Conservation (phyloP, 2,329 filamentous ascomycete genomes). For the Lomentospora prolificans region DNA sequence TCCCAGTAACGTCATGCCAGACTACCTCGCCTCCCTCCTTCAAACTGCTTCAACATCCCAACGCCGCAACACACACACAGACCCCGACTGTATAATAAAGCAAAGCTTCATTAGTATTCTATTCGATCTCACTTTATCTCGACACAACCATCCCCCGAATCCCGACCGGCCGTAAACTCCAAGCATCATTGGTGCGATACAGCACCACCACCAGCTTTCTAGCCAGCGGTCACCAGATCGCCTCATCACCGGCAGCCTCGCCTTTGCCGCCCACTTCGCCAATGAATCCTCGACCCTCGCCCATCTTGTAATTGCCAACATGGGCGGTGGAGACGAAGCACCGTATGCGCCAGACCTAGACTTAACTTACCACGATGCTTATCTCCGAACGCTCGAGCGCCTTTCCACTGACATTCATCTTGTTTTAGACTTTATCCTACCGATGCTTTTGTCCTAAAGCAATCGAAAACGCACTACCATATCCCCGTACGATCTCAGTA, state of each 20-base stretch:
- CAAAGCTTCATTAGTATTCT: no score
- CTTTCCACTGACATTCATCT: not conserved
- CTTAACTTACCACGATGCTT: not conserved
- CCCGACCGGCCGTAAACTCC: no score
- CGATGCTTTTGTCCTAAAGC: slow-evolving; percentile 51
- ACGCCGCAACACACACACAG: not conserved
- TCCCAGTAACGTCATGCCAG: not conserved
- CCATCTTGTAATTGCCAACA: slow-evolving; percentile 1
- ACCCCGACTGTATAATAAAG: not conserved
- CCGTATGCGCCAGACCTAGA: slow-evolving; percentile 1
- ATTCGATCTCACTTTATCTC: no score
- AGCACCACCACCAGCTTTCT: not conserved
- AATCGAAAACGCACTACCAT: slow-evolving; percentile 56
- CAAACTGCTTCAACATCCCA: not conserved
- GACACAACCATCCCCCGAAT: no score
- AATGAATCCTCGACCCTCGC: slow-evolving; percentile 4
- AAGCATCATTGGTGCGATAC: not conserved
- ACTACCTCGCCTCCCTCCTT: not conserved
- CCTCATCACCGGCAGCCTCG: not conserved
- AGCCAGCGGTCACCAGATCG: not conserved
- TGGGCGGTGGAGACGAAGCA: slow-evolving; percentile 8
- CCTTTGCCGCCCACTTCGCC: not conserved
- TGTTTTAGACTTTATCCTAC: slow-evolving; percentile 51
- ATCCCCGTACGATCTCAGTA: slow-evolving; percentile 57
- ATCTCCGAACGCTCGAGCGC: not conserved